Conservation (phyloP, 2,329 filamentous ascomycete species). For the Botryotinia narcissicola region DNA sequence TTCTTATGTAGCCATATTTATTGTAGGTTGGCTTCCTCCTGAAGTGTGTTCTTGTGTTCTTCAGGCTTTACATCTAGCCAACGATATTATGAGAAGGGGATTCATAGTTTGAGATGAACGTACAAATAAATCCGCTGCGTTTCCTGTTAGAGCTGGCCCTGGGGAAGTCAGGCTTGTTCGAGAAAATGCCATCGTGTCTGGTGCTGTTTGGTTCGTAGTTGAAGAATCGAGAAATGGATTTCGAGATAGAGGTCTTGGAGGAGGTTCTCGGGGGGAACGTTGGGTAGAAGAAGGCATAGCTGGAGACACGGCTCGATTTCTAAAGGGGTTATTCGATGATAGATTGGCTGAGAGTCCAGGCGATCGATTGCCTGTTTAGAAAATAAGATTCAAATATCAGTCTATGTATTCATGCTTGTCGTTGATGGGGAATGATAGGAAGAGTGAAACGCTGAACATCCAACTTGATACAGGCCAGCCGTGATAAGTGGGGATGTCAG, state of each 20-base stretch:
- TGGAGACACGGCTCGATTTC: constrained; percentile 68
- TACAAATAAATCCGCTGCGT: constrained; percentile 75
- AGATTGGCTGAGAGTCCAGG: constrained; percentile 62
- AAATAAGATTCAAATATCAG: constrained; percentile 34
- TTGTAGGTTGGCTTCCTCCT: not conserved
- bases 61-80: not conserved
- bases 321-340: constrained; percentile 74
- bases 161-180: constrained; percentile 41
- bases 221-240: constrained; percentile 71
- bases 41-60: not conserved
- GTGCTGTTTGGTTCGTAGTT: constrained; percentile 25
- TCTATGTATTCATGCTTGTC: constrained; percentile 34
- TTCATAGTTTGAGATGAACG: constrained; percentile 43
- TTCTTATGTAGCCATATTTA: not conserved
- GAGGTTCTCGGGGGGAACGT: constrained; percentile 57
- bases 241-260: constrained; percentile 61
- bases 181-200: constrained; percentile 50
- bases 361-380: constrained; percentile 38
- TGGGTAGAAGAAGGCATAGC: constrained; percentile 43
- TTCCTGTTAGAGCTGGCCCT: constrained; percentile 44
- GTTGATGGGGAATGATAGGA: constrained; percentile 23
- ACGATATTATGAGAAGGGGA: not conserved
- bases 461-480: constrained; percentile 35
- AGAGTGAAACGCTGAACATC: constrained; percentile 36
- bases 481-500: constrained; percentile 34